phyloP scores from a whole-genome alignment of 2,329 filamentous ascomycete genomes.

The Aspergillus ibericus region DNA sequence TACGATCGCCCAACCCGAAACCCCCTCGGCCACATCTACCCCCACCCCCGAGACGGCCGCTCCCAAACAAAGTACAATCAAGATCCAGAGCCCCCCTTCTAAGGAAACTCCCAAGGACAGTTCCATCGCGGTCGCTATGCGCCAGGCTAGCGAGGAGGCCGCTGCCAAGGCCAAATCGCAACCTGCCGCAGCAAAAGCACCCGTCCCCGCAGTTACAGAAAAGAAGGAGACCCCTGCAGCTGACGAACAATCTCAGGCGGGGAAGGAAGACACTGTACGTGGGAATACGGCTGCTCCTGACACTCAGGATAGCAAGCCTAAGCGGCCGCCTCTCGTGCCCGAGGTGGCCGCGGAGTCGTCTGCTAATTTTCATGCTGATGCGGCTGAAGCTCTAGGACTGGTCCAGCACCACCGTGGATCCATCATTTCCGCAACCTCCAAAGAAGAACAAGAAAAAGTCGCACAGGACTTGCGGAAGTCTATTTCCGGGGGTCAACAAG shows the following conservation, averaged over 20 bases:
- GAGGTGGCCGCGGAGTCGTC: conserved; percentile 40
- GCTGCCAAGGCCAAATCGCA: conserved; percentile 37
- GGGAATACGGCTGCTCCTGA: conserved; percentile 34
- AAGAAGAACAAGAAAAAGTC: conserved; percentile 36
- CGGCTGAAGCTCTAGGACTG: conserved; percentile 36
- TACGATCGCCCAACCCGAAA: conserved; percentile 24
- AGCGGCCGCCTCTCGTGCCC: conserved; percentile 35
- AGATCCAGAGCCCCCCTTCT: conserved; percentile 42
- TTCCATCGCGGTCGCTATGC: conserved; percentile 41
- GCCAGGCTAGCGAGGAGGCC: conserved; percentile 46
- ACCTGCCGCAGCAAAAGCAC: conserved; percentile 3
- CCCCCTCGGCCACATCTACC: conserved; percentile 26
- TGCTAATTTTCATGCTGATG: conserved; percentile 40
- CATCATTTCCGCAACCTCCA: conserved; percentile 35
- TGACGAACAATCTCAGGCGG: conserved; percentile 17
- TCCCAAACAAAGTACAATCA: conserved; percentile 39
- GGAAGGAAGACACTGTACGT: conserved; percentile 22
- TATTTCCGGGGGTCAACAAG: conserved; percentile 31
- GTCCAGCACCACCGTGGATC: conserved; percentile 42
- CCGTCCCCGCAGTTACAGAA: conserved; percentile 15
- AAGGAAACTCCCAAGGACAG: conserved; percentile 39
- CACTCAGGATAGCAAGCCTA: conserved; percentile 22
- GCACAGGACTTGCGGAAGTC: conserved; percentile 40
- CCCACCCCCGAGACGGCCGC: conserved; percentile 22
- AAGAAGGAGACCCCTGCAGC: conserved; percentile 12